A percentile compares a stretch with the other conserved stretches of the same genome.
Conservation (phyloP, 345 rosid genomes). For the Sisymbrium irio region DNA sequence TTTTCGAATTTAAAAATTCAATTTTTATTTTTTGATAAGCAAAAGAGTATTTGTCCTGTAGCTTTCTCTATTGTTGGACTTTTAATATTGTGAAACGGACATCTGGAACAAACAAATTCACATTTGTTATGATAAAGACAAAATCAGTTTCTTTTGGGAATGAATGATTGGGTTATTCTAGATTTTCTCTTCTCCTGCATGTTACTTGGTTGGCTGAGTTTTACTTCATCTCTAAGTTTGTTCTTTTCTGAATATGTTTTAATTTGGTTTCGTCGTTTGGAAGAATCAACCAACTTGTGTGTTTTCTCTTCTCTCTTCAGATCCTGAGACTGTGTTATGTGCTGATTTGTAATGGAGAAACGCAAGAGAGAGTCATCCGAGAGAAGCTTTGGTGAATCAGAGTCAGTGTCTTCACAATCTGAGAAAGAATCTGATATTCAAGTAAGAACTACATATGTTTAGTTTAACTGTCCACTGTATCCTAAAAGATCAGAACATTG, state of each 20-base stretch:
- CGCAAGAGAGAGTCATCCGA: slow-evolving; percentile 75
- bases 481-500: neutral
- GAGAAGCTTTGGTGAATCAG: slow-evolving; percentile 72
- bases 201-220: slow-evolving; percentile 22
- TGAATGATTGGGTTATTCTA: slow-evolving; percentile 16
- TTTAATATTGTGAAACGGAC: slow-evolving; percentile 3
- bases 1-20: neutral
- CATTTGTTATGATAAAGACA: slow-evolving; percentile 24
- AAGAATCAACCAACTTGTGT: neutral
- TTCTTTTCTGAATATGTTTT: neutral
- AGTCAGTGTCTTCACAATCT: slow-evolving; percentile 62
- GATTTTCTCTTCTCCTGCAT: slow-evolving; percentile 30
- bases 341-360: slow-evolving; percentile 64
- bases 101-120: slow-evolving; percentile 11
- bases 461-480: neutral
- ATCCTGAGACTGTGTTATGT: slow-evolving; percentile 34
- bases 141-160: slow-evolving; percentile 2
- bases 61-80: neutral
- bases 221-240: slow-evolving; percentile 25
- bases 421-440: slow-evolving; percentile 78
- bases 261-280: slow-evolving; percentile 7
- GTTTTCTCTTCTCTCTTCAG: slow-evolving; percentile 35
- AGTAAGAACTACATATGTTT: slow-evolving; percentile 35
- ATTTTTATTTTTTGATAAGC: neutral
- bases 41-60: neutral